Percentiles rank a stretch among this genome's conserved stretches.
phyloP scores from a whole-genome alignment of 371 early-diverging fungal species.

The Mortierella sp. region DNA sequence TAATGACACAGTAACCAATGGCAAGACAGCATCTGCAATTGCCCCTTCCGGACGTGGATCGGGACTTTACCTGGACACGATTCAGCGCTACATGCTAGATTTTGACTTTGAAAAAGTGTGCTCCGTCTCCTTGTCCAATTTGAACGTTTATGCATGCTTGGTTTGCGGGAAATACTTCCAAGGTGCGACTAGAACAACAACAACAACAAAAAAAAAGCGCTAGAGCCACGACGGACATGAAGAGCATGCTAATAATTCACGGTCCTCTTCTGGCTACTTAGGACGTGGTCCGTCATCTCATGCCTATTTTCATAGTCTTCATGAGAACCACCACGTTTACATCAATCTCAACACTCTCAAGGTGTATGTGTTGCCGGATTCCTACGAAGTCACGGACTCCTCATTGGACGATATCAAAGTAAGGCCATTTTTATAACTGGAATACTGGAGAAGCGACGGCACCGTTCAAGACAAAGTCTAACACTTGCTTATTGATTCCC shows the following conservation, averaged over 20 bases:
- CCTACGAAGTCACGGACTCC: constrained; percentile 89
- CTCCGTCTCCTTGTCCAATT: constrained; percentile 90
- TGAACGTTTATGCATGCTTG: constrained; percentile 97
- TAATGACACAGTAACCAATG: neutral
- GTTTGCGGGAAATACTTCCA: constrained; percentile 98
- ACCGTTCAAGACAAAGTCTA: neutral
- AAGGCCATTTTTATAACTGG: neutral
- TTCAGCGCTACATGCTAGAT: constrained; percentile 92
- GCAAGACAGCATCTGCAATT: neutral
- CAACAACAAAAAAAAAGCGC: no score
- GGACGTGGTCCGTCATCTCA: constrained; percentile 92
- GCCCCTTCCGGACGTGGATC: constrained; percentile 32
- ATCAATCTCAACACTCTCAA: constrained; percentile 91
- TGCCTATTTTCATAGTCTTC: constrained; percentile 95
- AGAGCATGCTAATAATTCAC: neutral
- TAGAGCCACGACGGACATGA: neutral
- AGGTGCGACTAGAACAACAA: no score
- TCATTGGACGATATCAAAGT: constrained; percentile 94
- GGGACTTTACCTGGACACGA: constrained; percentile 56
- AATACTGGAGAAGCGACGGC: neutral
- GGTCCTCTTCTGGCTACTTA: constrained; percentile 23
- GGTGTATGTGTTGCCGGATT: constrained; percentile 94
- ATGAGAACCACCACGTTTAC: constrained; percentile 97
- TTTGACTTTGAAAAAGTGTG: constrained; percentile 99
- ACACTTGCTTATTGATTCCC: neutral